Percentiles rank a stretch among this genome's conserved stretches.
phyloP scores from a whole-genome alignment of 768 basidiomycete species.

The Cyclocybe aegerita region DNA sequence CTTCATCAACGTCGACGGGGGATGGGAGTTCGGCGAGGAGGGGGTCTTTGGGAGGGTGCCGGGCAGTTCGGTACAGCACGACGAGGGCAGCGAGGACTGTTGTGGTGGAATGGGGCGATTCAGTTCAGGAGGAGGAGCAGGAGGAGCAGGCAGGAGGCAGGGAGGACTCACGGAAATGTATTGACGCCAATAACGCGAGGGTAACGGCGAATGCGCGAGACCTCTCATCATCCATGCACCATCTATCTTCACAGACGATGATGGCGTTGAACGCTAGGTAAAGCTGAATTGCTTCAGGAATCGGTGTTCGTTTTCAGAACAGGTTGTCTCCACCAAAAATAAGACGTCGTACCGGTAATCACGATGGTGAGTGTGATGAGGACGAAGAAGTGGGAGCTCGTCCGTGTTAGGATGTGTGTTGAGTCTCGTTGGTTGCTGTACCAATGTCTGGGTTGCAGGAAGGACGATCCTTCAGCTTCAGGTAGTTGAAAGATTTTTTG shows the following conservation, averaged over 20 bases:
- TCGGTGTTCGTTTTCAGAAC: neutral
- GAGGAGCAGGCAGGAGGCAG: neutral
- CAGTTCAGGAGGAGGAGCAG: neutral
- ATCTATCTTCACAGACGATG: neutral
- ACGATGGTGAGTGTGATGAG: neutral
- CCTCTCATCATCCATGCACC: neutral
- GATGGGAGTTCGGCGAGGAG: conserved; percentile 9
- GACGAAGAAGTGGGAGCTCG: conserved; percentile 1
- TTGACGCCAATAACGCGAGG: neutral
- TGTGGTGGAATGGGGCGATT: neutral
- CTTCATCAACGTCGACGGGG: conserved; percentile 1
- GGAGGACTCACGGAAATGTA: neutral
- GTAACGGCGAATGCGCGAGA: neutral
- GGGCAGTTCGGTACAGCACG: neutral
- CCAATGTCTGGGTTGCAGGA: conserved; percentile 3
- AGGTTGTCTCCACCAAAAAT: neutral
- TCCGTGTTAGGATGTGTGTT: conserved; percentile 4
- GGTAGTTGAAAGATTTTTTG: too few species aligned
- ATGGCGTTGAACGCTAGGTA: neutral
- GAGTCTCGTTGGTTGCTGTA: conserved; percentile 9
- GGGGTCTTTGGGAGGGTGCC: conserved; percentile 1
- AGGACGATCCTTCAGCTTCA: too few species aligned
- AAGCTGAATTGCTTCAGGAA: neutral
- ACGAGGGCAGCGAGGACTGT: neutral
- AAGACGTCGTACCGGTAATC: neutral